Evolutionary conservation across 2,329 filamentous ascomycete genomes (phyloP), one percentile per base, ranked within the genome.

Genomic region (Stemphylium lycopersici): DNA sequence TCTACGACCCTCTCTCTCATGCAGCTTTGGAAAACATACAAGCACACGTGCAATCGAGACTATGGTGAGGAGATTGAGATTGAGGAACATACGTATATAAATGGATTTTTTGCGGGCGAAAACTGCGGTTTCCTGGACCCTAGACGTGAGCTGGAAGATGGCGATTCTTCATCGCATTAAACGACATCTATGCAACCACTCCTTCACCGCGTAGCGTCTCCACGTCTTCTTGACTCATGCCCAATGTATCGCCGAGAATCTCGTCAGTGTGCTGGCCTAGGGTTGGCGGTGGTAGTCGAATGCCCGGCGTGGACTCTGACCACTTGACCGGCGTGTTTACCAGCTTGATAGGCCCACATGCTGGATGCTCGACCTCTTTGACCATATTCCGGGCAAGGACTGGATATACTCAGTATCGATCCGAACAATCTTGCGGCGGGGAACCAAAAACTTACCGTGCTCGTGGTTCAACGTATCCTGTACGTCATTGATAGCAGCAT

Each of bases 291-390:
- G 90, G 84, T 3, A 81, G 88, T 31, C 93, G 83, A 34, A 96
- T 86, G 3, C 86, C 84, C 0, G 93, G 91, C 63, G 84, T 87
- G 22, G 89, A 90, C 63, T 93, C 87, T 4, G 92, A 96, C 74
- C 92, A 96, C 74, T 99, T 99, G 55, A 99, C 88, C 0, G 95
- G 95, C 0, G 92, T 96, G 69, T 96, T 97, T 48, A 99, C 89
- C 70, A 99, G 79, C 76, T 92, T 93, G 59, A 99, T 88, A 0
- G 88, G 84, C 0, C 95, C 95, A 73, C 93, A 98, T 6, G 82
- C 80, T 4, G 85, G 85, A 71, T 99, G 95, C 0, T 96, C 85
- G 39, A 97, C 80, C 70, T 96, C 89, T 12, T 90, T 85, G 1
- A 99, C 89, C 95, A 99, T 99, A 55, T 88, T 84, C 53, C 95